These are phyloP conservation scores for Penicillium longicatenatum DNA, from an alignment of 495 filamentous ascomycete species.

Conservation along the genomic window DNA sequence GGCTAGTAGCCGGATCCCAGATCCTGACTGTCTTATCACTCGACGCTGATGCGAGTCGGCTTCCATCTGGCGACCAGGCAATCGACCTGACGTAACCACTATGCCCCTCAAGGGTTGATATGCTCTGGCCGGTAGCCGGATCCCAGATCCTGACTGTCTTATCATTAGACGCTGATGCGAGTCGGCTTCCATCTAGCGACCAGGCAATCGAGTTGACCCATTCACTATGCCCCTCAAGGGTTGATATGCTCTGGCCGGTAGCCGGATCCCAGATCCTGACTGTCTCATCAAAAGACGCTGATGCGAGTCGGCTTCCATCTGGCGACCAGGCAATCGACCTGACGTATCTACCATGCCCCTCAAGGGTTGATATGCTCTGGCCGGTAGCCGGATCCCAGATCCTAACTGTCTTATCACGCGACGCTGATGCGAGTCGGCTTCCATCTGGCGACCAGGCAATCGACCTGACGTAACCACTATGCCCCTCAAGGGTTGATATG, in stretches of 20 bases:
- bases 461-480: background rate
- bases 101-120: constrained; percentile 8
- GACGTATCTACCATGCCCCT: background rate
- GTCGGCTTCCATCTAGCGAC: constrained; percentile 18
- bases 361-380: constrained; percentile 5
- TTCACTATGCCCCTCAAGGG: background rate
- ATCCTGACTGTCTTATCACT: constrained; percentile 1
- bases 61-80: constrained; percentile 8
- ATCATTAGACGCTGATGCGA: constrained; percentile 12
- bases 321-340: constrained; percentile 4
- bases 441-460: constrained; percentile 14
- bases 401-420: constrained; percentile 9
- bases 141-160: constrained; percentile 15
- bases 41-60: constrained; percentile 4
- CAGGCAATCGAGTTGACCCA: background rate
- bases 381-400: constrained; percentile 15
- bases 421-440: constrained; percentile 17
- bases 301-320: constrained; percentile 9
- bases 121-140: constrained; percentile 5
- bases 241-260: constrained; percentile 6
- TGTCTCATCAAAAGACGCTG: background rate
- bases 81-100: background rate
- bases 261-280: constrained; percentile 3
- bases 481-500: background rate
- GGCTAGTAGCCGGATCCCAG: constrained; percentile 1